These are phyloP conservation scores for Fusarium nanum DNA, from an alignment of 2,329 filamentous ascomycete species.

Conservation along the genomic window DNA sequence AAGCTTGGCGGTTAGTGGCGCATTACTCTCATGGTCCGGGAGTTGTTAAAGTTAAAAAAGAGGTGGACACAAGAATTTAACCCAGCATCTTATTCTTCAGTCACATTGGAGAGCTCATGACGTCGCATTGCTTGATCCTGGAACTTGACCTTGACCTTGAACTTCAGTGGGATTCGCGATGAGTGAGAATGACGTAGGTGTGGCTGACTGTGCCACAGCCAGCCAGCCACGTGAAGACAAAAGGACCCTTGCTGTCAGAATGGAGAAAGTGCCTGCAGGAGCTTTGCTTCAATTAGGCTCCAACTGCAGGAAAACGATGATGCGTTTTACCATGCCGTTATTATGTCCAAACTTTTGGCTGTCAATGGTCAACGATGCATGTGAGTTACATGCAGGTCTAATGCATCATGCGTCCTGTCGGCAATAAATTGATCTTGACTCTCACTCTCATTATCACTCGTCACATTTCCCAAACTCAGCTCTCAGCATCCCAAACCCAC, in stretches of 20 bases:
- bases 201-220: slow-evolving; percentile 19
- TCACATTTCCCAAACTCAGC: background rate
- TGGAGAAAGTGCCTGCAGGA: background rate
- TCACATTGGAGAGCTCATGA: too few species aligned
- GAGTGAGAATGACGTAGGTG: slow-evolving; percentile 34
- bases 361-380: background rate
- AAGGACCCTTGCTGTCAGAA: background rate
- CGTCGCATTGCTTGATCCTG: slow-evolving; percentile 24
- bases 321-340: background rate
- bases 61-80: background rate
- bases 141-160: slow-evolving; percentile 13
- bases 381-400: slow-evolving; percentile 8
- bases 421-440: background rate
- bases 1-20: slow-evolving; percentile 7
- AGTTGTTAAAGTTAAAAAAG: background rate
- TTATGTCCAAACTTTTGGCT: background rate
- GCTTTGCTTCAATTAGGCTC: background rate
- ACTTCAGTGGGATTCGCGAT: background rate
- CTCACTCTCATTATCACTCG: background rate
- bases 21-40: background rate
- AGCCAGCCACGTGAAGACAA: background rate
- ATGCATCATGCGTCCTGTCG: background rate
- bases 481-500: slow-evolving; percentile 9
- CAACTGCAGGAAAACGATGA: background rate
- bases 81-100: background rate